Percentiles rank a stretch among this genome's conserved stretches.
Conservation (phyloP, 1,284 basidiomycete species). For the Pisolithus thermaeus region DNA sequence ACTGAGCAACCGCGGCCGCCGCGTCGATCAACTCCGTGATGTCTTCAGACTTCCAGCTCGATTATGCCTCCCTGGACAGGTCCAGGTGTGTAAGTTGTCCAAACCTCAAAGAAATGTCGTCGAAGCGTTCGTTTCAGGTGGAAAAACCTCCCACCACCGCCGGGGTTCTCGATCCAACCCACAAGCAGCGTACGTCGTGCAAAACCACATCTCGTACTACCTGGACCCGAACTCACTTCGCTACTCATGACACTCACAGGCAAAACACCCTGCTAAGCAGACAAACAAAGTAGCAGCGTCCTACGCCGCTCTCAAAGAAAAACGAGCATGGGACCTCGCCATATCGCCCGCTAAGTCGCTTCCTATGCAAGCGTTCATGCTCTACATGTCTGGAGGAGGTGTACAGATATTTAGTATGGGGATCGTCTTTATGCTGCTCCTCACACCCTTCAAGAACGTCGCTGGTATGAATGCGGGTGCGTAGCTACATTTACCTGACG, state of each 20-base stretch:
- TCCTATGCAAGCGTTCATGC: slow-evolving; percentile 94
- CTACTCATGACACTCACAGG: slow-evolving; percentile 22
- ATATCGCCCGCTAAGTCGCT: slow-evolving; percentile 80
- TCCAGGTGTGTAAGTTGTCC: slow-evolving; percentile 12
- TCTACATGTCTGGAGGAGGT: slow-evolving; percentile 92
- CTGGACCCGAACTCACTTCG: not conserved
- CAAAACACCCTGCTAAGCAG: slow-evolving; percentile 37
- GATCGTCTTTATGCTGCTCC: slow-evolving; percentile 85
- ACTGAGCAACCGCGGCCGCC: no score
- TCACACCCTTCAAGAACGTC: slow-evolving; percentile 76
- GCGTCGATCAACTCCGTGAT: slow-evolving; percentile 7
- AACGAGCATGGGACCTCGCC: slow-evolving; percentile 85
- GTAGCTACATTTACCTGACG: slow-evolving; percentile 17
- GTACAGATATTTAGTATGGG: slow-evolving; percentile 94
- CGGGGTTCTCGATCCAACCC: slow-evolving; percentile 46
- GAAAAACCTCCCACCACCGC: slow-evolving; percentile 55
- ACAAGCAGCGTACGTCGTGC: slow-evolving; percentile 19
- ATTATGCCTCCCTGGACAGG: slow-evolving; percentile 24
- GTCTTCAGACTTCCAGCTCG: slow-evolving; percentile 19
- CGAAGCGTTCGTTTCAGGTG: slow-evolving; percentile 37
- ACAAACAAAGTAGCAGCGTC: slow-evolving; percentile 35
- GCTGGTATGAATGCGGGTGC: slow-evolving; percentile 70
- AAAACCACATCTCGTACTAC: not conserved
- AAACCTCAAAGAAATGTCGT: not conserved
- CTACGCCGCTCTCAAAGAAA: slow-evolving; percentile 66